Base-by-base conservation (phyloP, 2,329 filamentous ascomycete genomes). In the Calonectria pseudoturangicola region DNA sequence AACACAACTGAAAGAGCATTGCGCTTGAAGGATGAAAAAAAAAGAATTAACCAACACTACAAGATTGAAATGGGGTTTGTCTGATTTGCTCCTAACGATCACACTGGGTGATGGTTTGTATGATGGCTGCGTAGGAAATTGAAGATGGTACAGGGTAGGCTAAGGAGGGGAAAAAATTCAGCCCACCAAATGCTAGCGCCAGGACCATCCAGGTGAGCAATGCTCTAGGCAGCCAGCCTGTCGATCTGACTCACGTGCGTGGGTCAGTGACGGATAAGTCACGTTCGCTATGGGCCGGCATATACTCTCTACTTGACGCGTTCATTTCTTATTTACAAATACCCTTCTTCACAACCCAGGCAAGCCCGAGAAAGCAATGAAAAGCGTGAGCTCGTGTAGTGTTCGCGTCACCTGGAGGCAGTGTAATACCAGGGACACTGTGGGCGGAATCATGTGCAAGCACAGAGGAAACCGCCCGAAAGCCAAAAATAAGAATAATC, bases 391-490 rank as follows among this genome's bases (percentile, higher is more conserved):
- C 54, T 6, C 54, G 15, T 60, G 54, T 9, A 60, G 54, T 15
- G 18, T 60, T 48, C 54, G 54, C 54, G 54, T 60, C 54, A 60
- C 54, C 54, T 60, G 36, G 54, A 60, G 54, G 21, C 33, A 60
- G 54, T 60, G 54, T 60, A 41, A 60, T 60, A 60, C 54, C 54
- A 60, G 54, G 54, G 54, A 60, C 54, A 60, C 54, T 41, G 54
- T 60, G 54, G 36, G 54, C 36, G 13, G n/a, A 15, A 5, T 18
- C 54, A 9, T 60, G 54, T 41, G 54, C 54, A 60, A 60, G 54
- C 54, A 41, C 54, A 60, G 54, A 60, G 54, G 54, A 27, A 16
- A 36, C n/a, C 21, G 54, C 54, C 54, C 54, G 33, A 16, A 12
- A 10, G 8, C 54, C 54, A 60, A 60, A 60, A 60, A 60, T 60